phyloP scores from a whole-genome alignment of 2,329 filamentous ascomycete species.

The Didymella pinodella region DNA sequence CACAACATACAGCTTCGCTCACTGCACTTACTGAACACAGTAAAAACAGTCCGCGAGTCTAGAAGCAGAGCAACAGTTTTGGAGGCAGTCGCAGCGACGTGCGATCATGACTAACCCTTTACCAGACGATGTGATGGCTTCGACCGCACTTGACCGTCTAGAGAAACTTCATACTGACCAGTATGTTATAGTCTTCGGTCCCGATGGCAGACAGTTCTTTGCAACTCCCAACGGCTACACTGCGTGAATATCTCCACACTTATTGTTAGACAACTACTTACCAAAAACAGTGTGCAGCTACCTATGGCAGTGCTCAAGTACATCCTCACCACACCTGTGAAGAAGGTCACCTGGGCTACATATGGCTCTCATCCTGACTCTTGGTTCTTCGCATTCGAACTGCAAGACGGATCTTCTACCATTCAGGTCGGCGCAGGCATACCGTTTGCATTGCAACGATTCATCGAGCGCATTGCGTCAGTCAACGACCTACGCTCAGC shows the following conservation, averaged over 20 bases:
- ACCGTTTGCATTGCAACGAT: constrained; percentile 20
- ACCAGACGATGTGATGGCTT: constrained; percentile 3
- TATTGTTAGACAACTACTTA: neutral
- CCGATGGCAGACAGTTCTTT: constrained; percentile 32
- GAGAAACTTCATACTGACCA: constrained; percentile 29
- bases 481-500: constrained; percentile 4
- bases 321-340: constrained; percentile 18
- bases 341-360: constrained; percentile 36
- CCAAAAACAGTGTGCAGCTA: constrained; percentile 27
- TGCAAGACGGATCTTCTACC: constrained; percentile 16
- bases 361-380: constrained; percentile 35
- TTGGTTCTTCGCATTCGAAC: constrained; percentile 41
- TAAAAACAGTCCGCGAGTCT: too few relatives aligned
- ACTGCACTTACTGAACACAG: neutral
- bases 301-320: constrained; percentile 24
- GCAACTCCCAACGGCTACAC: constrained; percentile 41
- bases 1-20: neutral
- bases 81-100: neutral
- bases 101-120: constrained; percentile 1
- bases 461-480: constrained; percentile 14
- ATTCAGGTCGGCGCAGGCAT: constrained; percentile 23
- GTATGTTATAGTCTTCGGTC: constrained; percentile 41
- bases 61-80: neutral
- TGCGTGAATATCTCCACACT: constrained; percentile 25
- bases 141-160: constrained; percentile 24